phyloP scores from a whole-genome alignment of 192 early-diverging fungal genomes.

The Fimicolochytrium jonesii region DNA sequence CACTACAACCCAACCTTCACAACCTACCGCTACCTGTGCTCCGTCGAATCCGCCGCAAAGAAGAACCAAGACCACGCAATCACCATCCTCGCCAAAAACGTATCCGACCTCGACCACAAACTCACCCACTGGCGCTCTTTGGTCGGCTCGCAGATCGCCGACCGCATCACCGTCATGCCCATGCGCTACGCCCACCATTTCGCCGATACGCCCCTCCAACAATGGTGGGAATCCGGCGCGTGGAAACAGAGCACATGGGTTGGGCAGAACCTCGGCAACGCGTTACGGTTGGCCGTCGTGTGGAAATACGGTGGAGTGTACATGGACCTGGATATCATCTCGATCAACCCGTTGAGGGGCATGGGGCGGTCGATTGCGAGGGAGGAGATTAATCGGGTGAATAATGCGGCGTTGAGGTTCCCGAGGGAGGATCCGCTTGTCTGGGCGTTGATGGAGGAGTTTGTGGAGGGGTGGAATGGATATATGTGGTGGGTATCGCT shows the following conservation, averaged over 20 bases:
- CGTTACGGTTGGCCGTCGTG: conserved; percentile 23
- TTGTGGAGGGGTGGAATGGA: conserved; percentile 30
- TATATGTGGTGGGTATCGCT: conserved; percentile 14
- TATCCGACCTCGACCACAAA: conserved; percentile 7
- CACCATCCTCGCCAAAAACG: conserved; percentile 22
- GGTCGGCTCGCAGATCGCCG: neutral
- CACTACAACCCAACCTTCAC: conserved; percentile 30
- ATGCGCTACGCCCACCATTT: conserved; percentile 20
- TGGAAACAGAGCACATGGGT: conserved; percentile 27
- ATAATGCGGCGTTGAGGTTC: conserved; percentile 33
- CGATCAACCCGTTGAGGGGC: conserved; percentile 24
- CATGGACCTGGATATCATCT: conserved; percentile 37
- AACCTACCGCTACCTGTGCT: conserved; percentile 30
- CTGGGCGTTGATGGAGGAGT: conserved; percentile 40
- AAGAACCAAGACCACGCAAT: conserved; percentile 29
- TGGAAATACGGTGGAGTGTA: conserved; percentile 33
- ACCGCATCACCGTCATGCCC: neutral
- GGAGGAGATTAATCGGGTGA: conserved; percentile 17
- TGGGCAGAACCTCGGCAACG: conserved; percentile 38
- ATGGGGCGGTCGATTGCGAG: conserved; percentile 20
- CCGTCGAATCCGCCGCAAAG: conserved; percentile 29
- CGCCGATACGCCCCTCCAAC: conserved; percentile 26
- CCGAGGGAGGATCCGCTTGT: conserved; percentile 23
- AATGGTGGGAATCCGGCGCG: conserved; percentile 13
- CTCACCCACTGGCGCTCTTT: conserved; percentile 14